phyloP scores from a whole-genome alignment of 2,329 filamentous ascomycete genomes.

The Cladosporium velox region DNA sequence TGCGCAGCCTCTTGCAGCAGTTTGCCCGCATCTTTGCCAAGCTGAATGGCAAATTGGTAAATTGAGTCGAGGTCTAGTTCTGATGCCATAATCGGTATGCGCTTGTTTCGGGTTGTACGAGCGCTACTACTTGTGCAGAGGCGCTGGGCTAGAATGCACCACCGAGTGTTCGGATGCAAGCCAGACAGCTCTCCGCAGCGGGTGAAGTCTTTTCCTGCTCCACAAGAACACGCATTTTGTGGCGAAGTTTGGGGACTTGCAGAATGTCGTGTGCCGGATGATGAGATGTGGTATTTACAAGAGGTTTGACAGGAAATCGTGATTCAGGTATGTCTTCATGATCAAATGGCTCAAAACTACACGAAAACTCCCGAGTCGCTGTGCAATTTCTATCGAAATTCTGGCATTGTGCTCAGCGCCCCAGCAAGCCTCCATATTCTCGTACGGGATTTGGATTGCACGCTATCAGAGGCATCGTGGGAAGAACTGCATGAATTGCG shows the following conservation, averaged over 20 bases:
- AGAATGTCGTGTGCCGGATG: background rate
- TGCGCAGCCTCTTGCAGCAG: conserved; percentile 67
- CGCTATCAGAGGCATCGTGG: background rate
- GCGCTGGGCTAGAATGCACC: background rate
- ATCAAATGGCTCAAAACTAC: background rate
- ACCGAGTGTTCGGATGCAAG: background rate
- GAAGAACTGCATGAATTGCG: background rate
- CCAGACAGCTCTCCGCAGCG: background rate
- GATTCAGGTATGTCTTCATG: background rate
- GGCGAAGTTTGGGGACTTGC: background rate
- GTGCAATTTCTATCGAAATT: background rate
- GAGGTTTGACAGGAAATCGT: background rate
- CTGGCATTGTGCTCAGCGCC: background rate
- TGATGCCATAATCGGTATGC: background rate
- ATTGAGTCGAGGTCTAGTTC: conserved; percentile 60
- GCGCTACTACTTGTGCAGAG: background rate
- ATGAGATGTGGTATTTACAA: background rate
- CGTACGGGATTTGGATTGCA: background rate
- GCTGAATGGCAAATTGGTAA: conserved; percentile 69
- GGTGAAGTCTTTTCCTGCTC: conserved; percentile 8
- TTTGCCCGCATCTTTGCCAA: conserved; percentile 69
- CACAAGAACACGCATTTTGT: background rate
- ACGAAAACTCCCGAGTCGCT: background rate
- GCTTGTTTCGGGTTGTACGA: background rate
- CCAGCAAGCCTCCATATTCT: background rate